Conservation (phyloP, 139 green algal species). For the Chlamydomonas incerta region DNA sequence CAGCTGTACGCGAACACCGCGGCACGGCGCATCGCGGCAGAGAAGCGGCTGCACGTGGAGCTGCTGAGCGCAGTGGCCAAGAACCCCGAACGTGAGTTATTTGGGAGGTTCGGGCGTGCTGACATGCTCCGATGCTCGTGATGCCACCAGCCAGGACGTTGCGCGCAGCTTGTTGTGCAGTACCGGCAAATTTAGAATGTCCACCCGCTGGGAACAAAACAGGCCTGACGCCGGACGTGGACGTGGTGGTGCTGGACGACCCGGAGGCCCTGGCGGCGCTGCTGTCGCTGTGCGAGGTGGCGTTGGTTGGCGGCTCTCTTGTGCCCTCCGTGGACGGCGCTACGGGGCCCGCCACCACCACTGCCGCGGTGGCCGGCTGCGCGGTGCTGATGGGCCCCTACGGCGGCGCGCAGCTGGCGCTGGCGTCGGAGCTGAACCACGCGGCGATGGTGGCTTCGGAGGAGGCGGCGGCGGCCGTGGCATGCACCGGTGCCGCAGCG, state of each 20-base stretch:
- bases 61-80: slow-evolving; percentile 6
- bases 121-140: too few species aligned
- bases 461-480: slow-evolving; percentile 56
- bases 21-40: slow-evolving; percentile 37
- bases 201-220: too few species aligned
- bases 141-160: too few species aligned
- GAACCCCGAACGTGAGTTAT: slow-evolving; percentile 3
- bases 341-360: slow-evolving; percentile 61
- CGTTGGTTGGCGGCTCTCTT: slow-evolving; percentile 58
- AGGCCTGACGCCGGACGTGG: slow-evolving; percentile 37
- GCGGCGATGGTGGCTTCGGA: slow-evolving; percentile 53
- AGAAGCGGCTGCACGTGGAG: slow-evolving; percentile 15
- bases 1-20: background rate
- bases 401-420: slow-evolving; percentile 47
- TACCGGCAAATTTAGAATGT: too few species aligned
- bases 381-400: slow-evolving; percentile 69
- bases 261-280: slow-evolving; percentile 51
- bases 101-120: too few species aligned
- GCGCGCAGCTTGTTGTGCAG: too few species aligned
- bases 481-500: slow-evolving; percentile 7
- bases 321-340: slow-evolving; percentile 38
- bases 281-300: slow-evolving; percentile 53
- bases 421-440: slow-evolving; percentile 74
- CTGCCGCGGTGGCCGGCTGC: slow-evolving; percentile 66
- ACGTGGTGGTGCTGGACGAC: slow-evolving; percentile 68